A percentile compares a stretch with the other conserved stretches of the same genome.
Conservation (phyloP, 306 rosid genomes). For the Cicer judaicum region DNA sequence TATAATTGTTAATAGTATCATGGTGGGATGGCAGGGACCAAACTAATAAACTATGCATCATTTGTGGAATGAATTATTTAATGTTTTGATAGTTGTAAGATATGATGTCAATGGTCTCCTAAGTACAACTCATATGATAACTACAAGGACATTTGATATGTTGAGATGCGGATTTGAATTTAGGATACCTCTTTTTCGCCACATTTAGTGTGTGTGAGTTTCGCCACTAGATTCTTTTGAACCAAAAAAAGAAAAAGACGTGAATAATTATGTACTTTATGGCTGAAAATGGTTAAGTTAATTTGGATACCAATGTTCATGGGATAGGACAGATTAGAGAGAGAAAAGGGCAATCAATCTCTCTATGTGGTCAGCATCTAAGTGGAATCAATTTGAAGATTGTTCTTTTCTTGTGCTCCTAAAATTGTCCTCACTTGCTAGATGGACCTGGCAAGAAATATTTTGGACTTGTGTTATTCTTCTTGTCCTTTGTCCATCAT, state of each 20-base stretch:
- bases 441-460: constrained; percentile 14
- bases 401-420: constrained; percentile 17
- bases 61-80: constrained; percentile 8
- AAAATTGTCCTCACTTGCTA: constrained; percentile 21
- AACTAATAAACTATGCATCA: not conserved
- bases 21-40: not conserved
- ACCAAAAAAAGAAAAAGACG: not conserved
- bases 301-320: constrained; percentile 28
- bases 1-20: not conserved
- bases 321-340: constrained; percentile 24
- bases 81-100: constrained; percentile 3
- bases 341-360: constrained; percentile 1
- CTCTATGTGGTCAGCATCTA: constrained; percentile 17
- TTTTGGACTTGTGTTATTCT: constrained; percentile 12
- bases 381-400: constrained; percentile 27
- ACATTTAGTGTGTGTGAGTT: too few species aligned
- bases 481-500: constrained; percentile 14
- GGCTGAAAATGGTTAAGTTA: not conserved
- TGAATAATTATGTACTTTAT: constrained; percentile 25
- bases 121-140: too few species aligned
- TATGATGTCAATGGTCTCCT: not conserved
- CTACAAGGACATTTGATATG: too few species aligned
- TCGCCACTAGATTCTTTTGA: too few species aligned
- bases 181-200: too few species aligned
- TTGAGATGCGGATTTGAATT: too few species aligned